phyloP scores from a whole-genome alignment of 768 basidiomycete species.

The Hemileccinum rubropunctum region DNA sequence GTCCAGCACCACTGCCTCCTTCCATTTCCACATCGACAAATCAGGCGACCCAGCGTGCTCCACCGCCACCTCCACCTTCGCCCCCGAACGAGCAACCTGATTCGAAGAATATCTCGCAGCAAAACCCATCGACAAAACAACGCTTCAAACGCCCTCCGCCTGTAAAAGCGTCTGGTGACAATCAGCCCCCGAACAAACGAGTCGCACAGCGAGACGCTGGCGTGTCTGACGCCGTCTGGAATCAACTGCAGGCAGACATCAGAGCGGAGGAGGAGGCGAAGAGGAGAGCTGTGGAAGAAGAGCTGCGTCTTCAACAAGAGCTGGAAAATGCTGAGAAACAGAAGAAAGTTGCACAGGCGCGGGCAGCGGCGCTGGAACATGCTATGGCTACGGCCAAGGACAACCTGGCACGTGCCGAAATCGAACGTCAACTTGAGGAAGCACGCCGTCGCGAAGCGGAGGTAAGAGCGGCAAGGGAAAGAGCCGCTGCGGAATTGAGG shows the following conservation, averaged over 20 bases:
- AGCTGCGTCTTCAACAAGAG: slow-evolving; percentile 19
- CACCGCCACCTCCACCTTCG: slow-evolving; percentile 19
- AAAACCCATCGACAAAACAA: neutral
- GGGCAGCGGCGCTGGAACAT: slow-evolving; percentile 14
- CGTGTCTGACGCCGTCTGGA: slow-evolving; percentile 53
- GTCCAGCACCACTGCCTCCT: slow-evolving; percentile 18
- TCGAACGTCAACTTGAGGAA: slow-evolving; percentile 27
- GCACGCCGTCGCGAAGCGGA: slow-evolving; percentile 29
- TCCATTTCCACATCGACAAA: slow-evolving; percentile 18
- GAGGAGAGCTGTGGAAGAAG: slow-evolving; percentile 18
- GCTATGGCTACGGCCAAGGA: slow-evolving; percentile 20
- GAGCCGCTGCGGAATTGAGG: slow-evolving; percentile 27
- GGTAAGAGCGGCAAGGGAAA: slow-evolving; percentile 24
- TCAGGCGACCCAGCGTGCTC: slow-evolving; percentile 19
- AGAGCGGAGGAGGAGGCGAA: slow-evolving; percentile 23
- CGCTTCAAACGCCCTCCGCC: neutral
- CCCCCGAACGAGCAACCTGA: slow-evolving; percentile 6
- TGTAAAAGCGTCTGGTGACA: neutral
- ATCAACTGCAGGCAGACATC: slow-evolving; percentile 42
- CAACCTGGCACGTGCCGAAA: slow-evolving; percentile 19
- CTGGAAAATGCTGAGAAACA: slow-evolving; percentile 11
- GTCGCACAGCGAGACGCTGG: slow-evolving; percentile 44
- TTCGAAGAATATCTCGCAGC: neutral
- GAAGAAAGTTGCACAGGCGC: slow-evolving; percentile 9
- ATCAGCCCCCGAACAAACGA: slow-evolving; percentile 6